Conservation (phyloP, 1,284 basidiomycete species). For the Cryptococcus depauperatus region DNA sequence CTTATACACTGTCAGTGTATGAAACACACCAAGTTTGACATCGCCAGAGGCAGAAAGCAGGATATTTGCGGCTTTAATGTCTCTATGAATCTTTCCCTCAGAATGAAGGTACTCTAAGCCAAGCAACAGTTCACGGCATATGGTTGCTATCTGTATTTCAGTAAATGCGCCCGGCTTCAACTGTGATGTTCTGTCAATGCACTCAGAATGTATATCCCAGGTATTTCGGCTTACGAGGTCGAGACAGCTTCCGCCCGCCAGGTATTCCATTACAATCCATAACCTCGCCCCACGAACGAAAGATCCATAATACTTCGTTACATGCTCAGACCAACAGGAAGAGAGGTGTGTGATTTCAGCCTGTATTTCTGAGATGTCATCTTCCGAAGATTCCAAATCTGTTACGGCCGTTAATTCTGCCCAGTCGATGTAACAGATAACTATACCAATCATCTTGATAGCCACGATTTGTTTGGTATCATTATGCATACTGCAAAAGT, state of each 20-base stretch:
- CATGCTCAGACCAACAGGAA: conserved; percentile 90
- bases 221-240: conserved; percentile 55
- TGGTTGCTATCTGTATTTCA: conserved; percentile 86
- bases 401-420: neutral
- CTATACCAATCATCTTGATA: conserved; percentile 93
- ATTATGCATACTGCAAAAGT: conserved; percentile 60
- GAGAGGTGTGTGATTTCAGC: conserved; percentile 94
- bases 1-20: neutral
- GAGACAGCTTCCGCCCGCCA: conserved; percentile 95
- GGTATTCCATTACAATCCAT: conserved; percentile 99
- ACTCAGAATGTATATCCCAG: neutral
- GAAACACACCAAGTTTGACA: conserved; percentile 68
- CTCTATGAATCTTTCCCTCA: conserved; percentile 93
- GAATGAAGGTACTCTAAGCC: conserved; percentile 90
- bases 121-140: conserved; percentile 85
- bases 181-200: conserved; percentile 24
- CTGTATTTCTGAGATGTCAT: conserved; percentile 95
- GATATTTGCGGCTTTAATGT: conserved; percentile 98
- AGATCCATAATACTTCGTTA: conserved; percentile 92
- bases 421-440: neutral
- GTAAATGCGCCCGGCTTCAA: conserved; percentile 84
- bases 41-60: conserved; percentile 80
- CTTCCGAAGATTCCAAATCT: conserved; percentile 62
- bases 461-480: conserved; percentile 89
- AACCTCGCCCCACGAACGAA: conserved; percentile 95